These are phyloP conservation scores for Mucor mucedo DNA, from an alignment of 371 early-diverging fungal species.

Conservation along the genomic window DNA sequence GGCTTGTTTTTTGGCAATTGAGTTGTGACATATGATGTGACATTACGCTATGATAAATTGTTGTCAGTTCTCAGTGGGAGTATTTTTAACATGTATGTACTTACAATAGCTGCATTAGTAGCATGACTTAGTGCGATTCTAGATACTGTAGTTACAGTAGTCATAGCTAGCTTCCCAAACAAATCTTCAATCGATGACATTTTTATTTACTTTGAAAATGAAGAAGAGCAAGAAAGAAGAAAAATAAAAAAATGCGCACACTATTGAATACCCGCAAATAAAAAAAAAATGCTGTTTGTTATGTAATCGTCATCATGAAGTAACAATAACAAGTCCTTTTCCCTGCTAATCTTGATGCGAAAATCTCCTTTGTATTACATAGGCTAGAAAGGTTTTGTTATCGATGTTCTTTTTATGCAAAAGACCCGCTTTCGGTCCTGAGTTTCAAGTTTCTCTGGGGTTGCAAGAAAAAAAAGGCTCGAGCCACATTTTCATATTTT, in stretches of 20 bases:
- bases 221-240: not conserved
- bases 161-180: conserved; percentile 70
- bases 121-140: conserved; percentile 76
- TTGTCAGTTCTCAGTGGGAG: not conserved
- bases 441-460: conserved; percentile 8
- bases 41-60: conserved; percentile 48
- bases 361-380: not conserved
- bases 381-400: not conserved
- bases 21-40: conserved; percentile 56
- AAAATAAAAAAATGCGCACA: not conserved
- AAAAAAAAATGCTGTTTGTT: not conserved
- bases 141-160: conserved; percentile 74
- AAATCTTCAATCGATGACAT: conserved; percentile 63
- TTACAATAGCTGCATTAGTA: conserved; percentile 69
- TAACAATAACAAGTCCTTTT: not conserved
- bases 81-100: not conserved
- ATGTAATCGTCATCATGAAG: not conserved
- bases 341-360: conserved; percentile 8
- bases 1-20: conserved; percentile 46
- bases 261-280: not conserved
- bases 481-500: conserved; percentile 11
- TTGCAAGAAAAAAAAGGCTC: conserved; percentile 9
- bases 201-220: not conserved
- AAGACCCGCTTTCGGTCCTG: conserved; percentile 6
- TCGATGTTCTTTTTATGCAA: conserved; percentile 13